Base-by-base conservation (phyloP, 2,329 filamentous ascomycete genomes). In the Daldinia eschscholtzii region DNA sequence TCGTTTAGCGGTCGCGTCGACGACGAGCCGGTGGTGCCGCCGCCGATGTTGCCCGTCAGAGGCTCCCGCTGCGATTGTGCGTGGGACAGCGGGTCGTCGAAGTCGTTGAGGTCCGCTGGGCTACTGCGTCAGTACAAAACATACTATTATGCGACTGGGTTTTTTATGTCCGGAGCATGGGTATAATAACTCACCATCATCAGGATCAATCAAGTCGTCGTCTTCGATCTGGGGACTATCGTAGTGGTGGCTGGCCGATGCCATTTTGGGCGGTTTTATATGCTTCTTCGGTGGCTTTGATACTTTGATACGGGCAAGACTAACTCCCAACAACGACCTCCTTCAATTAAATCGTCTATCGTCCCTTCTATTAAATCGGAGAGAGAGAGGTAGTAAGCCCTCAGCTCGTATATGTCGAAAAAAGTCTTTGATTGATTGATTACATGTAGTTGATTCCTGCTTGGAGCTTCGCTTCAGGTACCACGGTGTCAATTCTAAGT, bases 81-180 rank as follows among this genome's bases (percentile, higher is more conserved):
- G 67, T 82, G 81, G 71, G 87, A 85, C 72, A 96, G 86, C 44
- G 94, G 94, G 81, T 98, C 94, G 77, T 98, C 94, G 76, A 97
- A 93, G 80, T 98, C 94, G 80, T 96, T 92, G 76, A 98, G 90
- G 75, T 94, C 93, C 77, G 92, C 93, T 93, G 76, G 26, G 20
- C 18, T 48, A 12, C 7, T 33, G 26, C 9, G 46, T 50, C 26
- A 50, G 26, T 50, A n/a, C n/a, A 18, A 15, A 18, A 23, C 20
- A 23, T 23, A 23, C 20, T 23, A 23, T 23, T 23, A 23, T 23
- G 20, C 20, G 20, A 23, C 20, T 23, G 20, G 2, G 20, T 23
- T 23, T 23, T 23, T 23, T 23, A 23, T 23, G 20, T 23, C 20
- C 20, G 20, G 20, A 23, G 2, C 20, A 23, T 23, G 4, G n/a